Conservation (phyloP, 306 rosid species). For the Benincasa hispida region DNA sequence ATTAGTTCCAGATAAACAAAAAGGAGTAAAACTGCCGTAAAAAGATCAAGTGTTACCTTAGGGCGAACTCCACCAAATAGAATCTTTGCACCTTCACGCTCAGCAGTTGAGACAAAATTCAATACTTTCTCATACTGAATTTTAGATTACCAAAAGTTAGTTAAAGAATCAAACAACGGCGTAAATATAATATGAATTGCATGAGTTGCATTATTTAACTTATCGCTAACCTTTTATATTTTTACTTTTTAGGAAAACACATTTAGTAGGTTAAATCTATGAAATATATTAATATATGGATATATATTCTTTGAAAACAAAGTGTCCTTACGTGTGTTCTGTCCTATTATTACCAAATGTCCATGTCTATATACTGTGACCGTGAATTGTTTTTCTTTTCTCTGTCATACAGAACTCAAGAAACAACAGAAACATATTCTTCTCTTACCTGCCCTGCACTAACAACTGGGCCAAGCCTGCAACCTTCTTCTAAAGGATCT, state of each 20-base stretch:
- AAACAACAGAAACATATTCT: slow-evolving; percentile 2
- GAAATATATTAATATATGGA: not conserved
- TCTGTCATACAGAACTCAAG: not conserved
- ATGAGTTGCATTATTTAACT: not conserved
- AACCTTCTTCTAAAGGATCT: slow-evolving; percentile 96
- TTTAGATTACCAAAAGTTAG: slow-evolving; percentile 22
- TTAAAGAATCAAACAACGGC: slow-evolving; percentile 5
- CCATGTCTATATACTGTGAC: not conserved
- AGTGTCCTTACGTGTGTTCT: not conserved
- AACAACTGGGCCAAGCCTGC: slow-evolving; percentile 97
- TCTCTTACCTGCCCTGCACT: slow-evolving; percentile 65
- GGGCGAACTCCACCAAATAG: slow-evolving; percentile 85
- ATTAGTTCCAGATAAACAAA: not conserved
- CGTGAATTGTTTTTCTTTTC: not conserved
- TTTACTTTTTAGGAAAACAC: not conserved
- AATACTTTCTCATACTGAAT: slow-evolving; percentile 73
- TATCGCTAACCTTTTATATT: not conserved
- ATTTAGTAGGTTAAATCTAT: not conserved
- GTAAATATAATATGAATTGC: not conserved
- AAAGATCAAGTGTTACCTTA: slow-evolving; percentile 38
- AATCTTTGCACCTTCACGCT: slow-evolving; percentile 86
- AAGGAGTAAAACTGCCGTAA: not conserved
- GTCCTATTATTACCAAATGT: not conserved
- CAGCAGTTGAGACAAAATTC: slow-evolving; percentile 73
- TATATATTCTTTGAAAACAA: not conserved